Conservation (phyloP, 768 basidiomycete genomes). For the Mycena albidolilacea region DNA sequence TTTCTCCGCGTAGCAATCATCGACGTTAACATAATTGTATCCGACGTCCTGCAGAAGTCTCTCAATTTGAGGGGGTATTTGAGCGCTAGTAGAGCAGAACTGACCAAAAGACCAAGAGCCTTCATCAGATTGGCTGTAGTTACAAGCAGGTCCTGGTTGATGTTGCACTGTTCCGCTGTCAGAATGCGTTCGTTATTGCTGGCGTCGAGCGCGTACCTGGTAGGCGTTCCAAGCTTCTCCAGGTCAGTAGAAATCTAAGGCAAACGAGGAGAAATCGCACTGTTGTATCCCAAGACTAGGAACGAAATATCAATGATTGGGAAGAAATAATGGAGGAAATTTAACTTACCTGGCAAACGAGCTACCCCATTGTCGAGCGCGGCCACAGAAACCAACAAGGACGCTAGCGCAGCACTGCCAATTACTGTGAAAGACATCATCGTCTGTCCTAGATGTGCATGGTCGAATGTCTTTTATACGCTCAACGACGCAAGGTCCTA, state of each 20-base stretch:
- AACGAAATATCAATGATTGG: background rate
- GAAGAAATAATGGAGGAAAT: background rate
- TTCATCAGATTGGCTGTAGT: constrained; percentile 67
- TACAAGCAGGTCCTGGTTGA: constrained; percentile 66
- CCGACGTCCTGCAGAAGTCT: constrained; percentile 61
- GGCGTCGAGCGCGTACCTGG: constrained; percentile 17
- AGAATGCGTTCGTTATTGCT: background rate
- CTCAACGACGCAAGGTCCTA: constrained; percentile 11
- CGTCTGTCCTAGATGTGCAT: background rate
- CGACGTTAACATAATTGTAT: constrained; percentile 73
- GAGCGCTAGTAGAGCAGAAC: constrained; percentile 8
- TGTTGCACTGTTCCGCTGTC: constrained; percentile 35
- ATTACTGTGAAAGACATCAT: constrained; percentile 3
- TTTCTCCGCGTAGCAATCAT: constrained; percentile 77
- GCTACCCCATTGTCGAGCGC: constrained; percentile 40
- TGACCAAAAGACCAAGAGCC: constrained; percentile 67
- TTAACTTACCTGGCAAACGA: constrained; percentile 30
- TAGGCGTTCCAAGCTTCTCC: constrained; percentile 38
- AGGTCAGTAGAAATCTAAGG: background rate
- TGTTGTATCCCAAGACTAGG: constrained; percentile 38
- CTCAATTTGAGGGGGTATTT: background rate
- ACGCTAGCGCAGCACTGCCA: constrained; percentile 16
- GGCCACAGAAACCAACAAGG: constrained; percentile 10
- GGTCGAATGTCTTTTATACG: constrained; percentile 10
- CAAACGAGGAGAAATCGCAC: constrained; percentile 8